Evolutionary conservation across 495 filamentous ascomycete species (phyloP).

Genomic region (Penicillium psychrofluorescens): DNA sequence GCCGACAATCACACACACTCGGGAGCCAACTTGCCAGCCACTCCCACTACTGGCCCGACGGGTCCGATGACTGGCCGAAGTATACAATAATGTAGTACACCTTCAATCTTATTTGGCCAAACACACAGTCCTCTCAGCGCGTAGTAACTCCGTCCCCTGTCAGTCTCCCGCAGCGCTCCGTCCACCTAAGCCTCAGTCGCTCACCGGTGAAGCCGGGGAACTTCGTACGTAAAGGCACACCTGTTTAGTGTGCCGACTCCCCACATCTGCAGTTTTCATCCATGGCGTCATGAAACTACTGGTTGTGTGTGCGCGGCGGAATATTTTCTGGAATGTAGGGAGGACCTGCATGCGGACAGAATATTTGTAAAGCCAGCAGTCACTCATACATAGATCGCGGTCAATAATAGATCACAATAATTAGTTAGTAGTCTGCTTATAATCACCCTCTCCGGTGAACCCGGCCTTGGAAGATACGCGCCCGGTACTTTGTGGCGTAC

Average conservation of each 20-base stretch:
- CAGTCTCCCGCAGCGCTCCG: background rate
- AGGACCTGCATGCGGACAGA: background rate
- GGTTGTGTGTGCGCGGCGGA: background rate
- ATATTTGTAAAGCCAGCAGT: background rate
- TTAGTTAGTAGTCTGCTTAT: background rate
- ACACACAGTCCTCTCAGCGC: no score
- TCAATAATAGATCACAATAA: background rate
- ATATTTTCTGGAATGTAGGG: background rate
- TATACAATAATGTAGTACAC: no score
- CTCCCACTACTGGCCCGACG: no score
- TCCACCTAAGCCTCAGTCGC: slow-evolving; percentile 15
- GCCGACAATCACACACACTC: no score
- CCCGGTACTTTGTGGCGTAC: slow-evolving; percentile 4
- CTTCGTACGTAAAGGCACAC: slow-evolving; percentile 6
- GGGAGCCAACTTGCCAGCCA: no score
- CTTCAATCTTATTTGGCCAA: no score
- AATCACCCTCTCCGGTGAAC: slow-evolving; percentile 16
- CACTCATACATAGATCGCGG: background rate
- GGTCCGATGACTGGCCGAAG: no score
- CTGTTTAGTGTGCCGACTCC: slow-evolving; percentile 10
- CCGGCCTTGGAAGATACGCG: slow-evolving; percentile 17
- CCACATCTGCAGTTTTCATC: slow-evolving; percentile 12
- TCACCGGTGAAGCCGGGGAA: slow-evolving; percentile 26
- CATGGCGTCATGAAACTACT: slow-evolving; percentile 2
- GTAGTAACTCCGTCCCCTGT: no score